Percentiles rank a stretch among this genome's conserved stretches.
These are phyloP conservation scores for Oenanthe sinensis DNA, from an alignment of 129 eudicot species.

Conservation along the genomic window DNA sequence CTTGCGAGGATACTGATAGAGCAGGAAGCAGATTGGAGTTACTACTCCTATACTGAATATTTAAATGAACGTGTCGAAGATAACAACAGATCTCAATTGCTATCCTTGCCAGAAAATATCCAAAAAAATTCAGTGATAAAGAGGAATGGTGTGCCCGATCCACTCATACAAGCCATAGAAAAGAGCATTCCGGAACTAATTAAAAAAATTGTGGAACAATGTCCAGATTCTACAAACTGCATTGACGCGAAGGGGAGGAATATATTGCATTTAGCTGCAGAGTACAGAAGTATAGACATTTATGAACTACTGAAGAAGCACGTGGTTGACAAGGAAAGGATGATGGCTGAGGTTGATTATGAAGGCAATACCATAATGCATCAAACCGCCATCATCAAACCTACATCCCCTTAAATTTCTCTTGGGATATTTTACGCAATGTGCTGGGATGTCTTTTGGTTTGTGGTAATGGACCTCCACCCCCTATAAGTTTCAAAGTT, in stretches of 20 bases:
- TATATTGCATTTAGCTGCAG: background rate
- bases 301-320: background rate
- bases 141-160: background rate
- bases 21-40: constrained; percentile 4
- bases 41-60: background rate
- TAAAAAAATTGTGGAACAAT: background rate
- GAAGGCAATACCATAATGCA: constrained; percentile 7
- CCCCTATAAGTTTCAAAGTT: background rate
- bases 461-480: background rate
- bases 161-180: background rate
- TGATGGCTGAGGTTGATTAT: background rate
- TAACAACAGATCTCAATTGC: too few relatives aligned
- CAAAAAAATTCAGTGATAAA: background rate
- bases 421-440: background rate
- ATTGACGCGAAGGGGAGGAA: constrained; percentile 8
- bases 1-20: constrained; percentile 1
- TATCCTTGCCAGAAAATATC: too few relatives aligned
- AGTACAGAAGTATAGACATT: background rate
- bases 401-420: background rate
- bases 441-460: constrained; percentile 3
- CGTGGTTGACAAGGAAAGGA: background rate
- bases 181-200: background rate
- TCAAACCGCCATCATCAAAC: background rate
- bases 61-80: background rate
- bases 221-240: constrained; percentile 1